Evolutionary conservation across 805 yeast species (phyloP), one percentile per base, ranked within the genome.

Genomic region (Ogataea glucozyma): DNA sequence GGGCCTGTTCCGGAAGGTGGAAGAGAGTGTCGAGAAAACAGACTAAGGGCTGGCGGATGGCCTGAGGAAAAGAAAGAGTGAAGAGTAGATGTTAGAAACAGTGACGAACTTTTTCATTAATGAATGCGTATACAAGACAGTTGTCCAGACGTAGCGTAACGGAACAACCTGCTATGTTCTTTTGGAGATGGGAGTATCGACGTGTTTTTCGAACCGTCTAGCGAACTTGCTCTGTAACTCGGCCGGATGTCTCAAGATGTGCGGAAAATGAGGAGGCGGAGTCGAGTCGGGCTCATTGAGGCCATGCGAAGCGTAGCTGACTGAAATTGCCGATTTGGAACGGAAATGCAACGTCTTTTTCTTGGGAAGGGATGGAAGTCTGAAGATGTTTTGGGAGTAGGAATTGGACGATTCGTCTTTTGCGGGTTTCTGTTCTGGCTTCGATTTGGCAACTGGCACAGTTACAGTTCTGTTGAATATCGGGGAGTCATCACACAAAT

Each of bases 1-100:
- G 83, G 84, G 1, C 54, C 54, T 0, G 62, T 77, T n/a, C 71
- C 74, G 1, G 24, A 22, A 3, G 82, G 84, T 13, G 83, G 83
- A 2, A 60, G 83, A 48, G 79, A 75, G 52, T 76, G 77, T 23
- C 53, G 78, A 27, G 62, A 61, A 37, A 43, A 42, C 20, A 41
- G 46, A 32, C 41, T 62, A 18, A 44, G 53, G 29, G 22, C 18
- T 20, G 10, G 40, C 36, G 27, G 41, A 29, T 35, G 31, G 41
- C 21, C 19, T 14, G 32, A 26, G 14, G 31, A 21, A 36, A 38
- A 19, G 23, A 23, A 19, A n/a, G 22, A 26, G 23, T 22, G 17
- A 37, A n/a, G n/a, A n/a, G n/a, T n/a, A n/a, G n/a, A n/a, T n/a
- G n/a, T n/a, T n/a, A n/a, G n/a, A n/a, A n/a, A n/a, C n/a, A n/a